Base-by-base conservation (phyloP, 164 flowering plant species). In the Liquidambar formosana region DNA sequence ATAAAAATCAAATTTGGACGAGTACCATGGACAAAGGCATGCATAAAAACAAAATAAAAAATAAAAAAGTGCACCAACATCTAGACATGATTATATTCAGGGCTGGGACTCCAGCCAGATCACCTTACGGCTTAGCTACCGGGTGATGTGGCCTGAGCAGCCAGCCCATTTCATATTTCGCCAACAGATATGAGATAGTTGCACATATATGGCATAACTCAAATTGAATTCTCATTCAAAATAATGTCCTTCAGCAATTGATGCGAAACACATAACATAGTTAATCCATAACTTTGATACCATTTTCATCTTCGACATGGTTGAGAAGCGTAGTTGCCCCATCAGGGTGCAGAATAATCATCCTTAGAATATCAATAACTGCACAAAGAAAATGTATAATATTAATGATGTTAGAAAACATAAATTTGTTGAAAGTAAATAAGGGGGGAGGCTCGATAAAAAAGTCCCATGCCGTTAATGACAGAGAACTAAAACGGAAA, bases 291-390 rank as follows among this genome's bases (percentile, higher is more conserved):
- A 47, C 16, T 25, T 15, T 0, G 38, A 14, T 91, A 92, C 97
- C 92, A 76, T 84, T 76, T 74, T 78, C 83, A 63, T 69, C 84
- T 70, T 82, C 76, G 26, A 73, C 64, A 70, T 80, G 83, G 78
- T 81, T 81, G 67, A 76, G 63, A 70, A 95, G 89, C 76, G 71
- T 49, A 49, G 71, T 77, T 12, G 93, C 92, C 41, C 99, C 97
- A 81, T 91, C 90, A 8, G 97, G 93, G 69, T 95, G 99, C 61
- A 95, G 82, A 70, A 89, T 66, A 3, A 80, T 65, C 91, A 93
- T 86, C 77, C 97, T 86, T 63, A 93, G 44, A 28, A 91, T 71
- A 78, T 95, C 97, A 71, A 93, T 82, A 63, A 85, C 99, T 95
- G 92, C 90, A 86, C 11, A 66, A 12, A 63, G 57, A 27, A 47